These are phyloP conservation scores for Caloboletus firmus DNA, from an alignment of 1,284 basidiomycete genomes.

Conservation along the genomic window DNA sequence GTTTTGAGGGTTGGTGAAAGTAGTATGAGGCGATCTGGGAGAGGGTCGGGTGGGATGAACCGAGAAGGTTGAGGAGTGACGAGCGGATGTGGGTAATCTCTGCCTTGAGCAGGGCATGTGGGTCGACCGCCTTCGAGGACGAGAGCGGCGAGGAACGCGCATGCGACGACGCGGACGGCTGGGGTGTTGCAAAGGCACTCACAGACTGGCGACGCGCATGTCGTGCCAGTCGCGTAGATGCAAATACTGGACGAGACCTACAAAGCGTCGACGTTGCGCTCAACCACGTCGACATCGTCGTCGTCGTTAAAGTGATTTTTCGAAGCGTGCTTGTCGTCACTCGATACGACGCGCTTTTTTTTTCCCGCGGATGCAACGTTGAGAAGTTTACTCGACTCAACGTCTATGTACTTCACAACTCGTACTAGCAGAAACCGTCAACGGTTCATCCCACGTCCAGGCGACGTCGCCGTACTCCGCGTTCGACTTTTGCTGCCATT, in stretches of 20 bases:
- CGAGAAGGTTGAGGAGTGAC: conserved; percentile 79
- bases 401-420: background rate
- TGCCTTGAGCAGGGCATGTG: conserved; percentile 65
- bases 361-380: conserved; percentile 23
- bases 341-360: conserved; percentile 2
- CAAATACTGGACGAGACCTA: conserved; percentile 9
- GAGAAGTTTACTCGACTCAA: background rate
- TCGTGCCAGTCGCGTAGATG: conserved; percentile 7
- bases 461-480: conserved; percentile 32
- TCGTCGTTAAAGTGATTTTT: conserved; percentile 5
- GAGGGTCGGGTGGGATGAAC: conserved; percentile 85
- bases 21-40: conserved; percentile 92
- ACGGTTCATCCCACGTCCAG: conserved; percentile 24
- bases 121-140: conserved; percentile 45
- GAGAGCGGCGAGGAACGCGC: conserved; percentile 16
- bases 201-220: conserved; percentile 26
- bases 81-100: conserved; percentile 78
- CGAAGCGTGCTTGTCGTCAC: background rate
- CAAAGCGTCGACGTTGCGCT: conserved; percentile 18
- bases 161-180: conserved; percentile 11
- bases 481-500: conserved; percentile 30
- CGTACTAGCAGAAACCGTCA: background rate
- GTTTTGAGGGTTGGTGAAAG: conserved; percentile 87
- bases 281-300: conserved; percentile 26
- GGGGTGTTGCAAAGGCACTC: conserved; percentile 30